phyloP scores from a whole-genome alignment of 169 alveolate genomes.

The Pseudocohnilembus persalinus region DNA sequence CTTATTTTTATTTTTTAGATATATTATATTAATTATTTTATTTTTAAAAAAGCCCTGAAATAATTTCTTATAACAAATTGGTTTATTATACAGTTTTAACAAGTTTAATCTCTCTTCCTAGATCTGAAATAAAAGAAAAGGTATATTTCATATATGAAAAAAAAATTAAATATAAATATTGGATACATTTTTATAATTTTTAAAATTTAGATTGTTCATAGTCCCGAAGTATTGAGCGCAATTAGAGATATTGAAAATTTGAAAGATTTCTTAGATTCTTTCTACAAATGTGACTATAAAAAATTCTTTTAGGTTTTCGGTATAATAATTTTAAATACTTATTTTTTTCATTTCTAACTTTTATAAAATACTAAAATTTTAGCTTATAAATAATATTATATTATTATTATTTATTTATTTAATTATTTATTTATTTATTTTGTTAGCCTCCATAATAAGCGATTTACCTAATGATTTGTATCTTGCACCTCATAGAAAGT shows the following conservation, averaged over 20 bases:
- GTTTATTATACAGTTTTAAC: conserved; percentile 92
- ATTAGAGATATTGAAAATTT: conserved; percentile 88
- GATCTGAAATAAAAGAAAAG: conserved; percentile 37
- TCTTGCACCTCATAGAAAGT: conserved; percentile 84
- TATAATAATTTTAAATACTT: too few relatives aligned
- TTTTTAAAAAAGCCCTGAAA: conserved; percentile 66
- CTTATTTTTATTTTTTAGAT: too few relatives aligned
- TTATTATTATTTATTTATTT: too few relatives aligned
- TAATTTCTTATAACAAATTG: conserved; percentile 89
- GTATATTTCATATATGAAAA: conserved; percentile 1
- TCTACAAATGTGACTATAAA: conserved; percentile 90
- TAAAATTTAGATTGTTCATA: conserved; percentile 67
- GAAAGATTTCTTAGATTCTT: conserved; percentile 82
- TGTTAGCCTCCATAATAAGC: conserved; percentile 73
- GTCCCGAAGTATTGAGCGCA: conserved; percentile 91
- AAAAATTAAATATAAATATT: not conserved
- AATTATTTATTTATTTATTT: too few relatives aligned
- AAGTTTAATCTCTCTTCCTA: conserved; percentile 69
- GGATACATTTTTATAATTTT: not conserved
- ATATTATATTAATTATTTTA: too few relatives aligned
- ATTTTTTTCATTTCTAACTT: not conserved
- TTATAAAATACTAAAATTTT: too few relatives aligned
- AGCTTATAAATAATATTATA: too few relatives aligned
- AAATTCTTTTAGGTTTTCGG: conserved; percentile 84
- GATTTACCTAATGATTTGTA: conserved; percentile 83